A percentile compares a stretch with the other conserved stretches of the same genome.
Evolutionary conservation across 257 asterid genomes (phyloP).

Genomic region (Thymus mandschuricus): DNA sequence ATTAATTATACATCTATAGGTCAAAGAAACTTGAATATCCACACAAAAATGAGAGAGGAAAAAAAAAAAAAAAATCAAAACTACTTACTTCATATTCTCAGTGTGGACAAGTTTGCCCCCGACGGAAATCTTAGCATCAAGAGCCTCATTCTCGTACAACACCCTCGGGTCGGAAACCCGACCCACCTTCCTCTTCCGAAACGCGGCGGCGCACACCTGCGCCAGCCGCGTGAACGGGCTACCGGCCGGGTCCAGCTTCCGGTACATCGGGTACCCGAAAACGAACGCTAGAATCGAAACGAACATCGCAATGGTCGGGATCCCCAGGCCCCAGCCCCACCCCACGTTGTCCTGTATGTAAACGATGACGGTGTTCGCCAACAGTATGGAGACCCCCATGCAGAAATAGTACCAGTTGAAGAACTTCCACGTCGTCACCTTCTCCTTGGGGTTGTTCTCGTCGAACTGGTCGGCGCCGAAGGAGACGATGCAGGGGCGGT

Average conservation of each 20-base stretch:
- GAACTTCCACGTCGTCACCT: constrained; percentile 79
- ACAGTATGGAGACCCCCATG: constrained; percentile 85
- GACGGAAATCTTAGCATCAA: constrained; percentile 77
- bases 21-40: too few relatives aligned
- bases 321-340: constrained; percentile 94
- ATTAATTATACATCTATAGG: too few relatives aligned
- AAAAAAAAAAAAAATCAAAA: not conserved
- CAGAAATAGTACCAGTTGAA: constrained; percentile 94
- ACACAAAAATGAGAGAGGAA: too few relatives aligned
- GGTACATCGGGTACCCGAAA: constrained; percentile 73
- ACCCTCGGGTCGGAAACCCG: constrained; percentile 41
- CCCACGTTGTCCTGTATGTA: constrained; percentile 79
- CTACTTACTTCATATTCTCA: constrained; percentile 56
- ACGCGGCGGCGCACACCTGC: constrained; percentile 87
- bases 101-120: constrained; percentile 83
- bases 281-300: constrained; percentile 64
- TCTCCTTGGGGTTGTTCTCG: constrained; percentile 69
- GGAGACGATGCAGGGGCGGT: constrained; percentile 84
- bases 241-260: constrained; percentile 77
- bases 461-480: constrained; percentile 94
- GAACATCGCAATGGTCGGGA: constrained; percentile 76
- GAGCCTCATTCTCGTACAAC: constrained; percentile 57
- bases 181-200: constrained; percentile 57
- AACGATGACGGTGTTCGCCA: constrained; percentile 79
- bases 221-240: constrained; percentile 91